Evolutionary conservation across 1,284 basidiomycete species (phyloP), one percentile per base, ranked within the genome.

Genomic region (Trichosporon sp.): DNA sequence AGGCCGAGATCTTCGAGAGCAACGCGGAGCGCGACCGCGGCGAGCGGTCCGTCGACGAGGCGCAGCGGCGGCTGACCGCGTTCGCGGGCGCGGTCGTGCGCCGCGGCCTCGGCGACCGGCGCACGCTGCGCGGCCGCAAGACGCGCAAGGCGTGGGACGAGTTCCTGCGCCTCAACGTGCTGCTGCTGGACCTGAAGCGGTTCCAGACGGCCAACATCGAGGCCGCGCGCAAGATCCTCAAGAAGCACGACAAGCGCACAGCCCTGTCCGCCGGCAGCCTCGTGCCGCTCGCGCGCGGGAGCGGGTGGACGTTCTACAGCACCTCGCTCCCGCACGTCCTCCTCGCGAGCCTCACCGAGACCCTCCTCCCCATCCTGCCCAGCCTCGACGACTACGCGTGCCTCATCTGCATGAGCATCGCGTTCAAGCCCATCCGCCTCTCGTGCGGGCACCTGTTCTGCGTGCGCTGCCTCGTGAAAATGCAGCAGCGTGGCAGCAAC

Each of bases 361-460:
- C 88, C 0, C 85, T 98, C 0, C 85, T 98, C 1, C 93, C 95
- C 75, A 81, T 83, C 67, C 70, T 83, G 51, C 81, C 82, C 0
- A 83, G 82, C 72, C 84, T 97, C 15, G 94, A 97, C 76, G 87
- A 87, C 76, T 87, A 87, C 75, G 83, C 85, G 58, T 88, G 87
- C 70, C 73, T 82, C 38, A 93, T 94, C 69, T 94, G 92, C 81
- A 91, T 89, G 1, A 88, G 86, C 68, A 89, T 95, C 72, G 92
- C 92, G 6, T 94, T 93, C 86, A 93, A 92, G 80, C 92, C 92
- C 0, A 92, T 98, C 67, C 86, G 93, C 3, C 86, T 98, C 3
- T 83, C 84, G 29, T 98, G 95, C 75, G 87, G 90, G 0, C 95
- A 98, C 81, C 84, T 96, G n/a, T 97, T 97, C 82, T 98, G 95